Evolutionary conservation across 768 basidiomycete species (phyloP).

Genomic region (Kondoa subrosea): DNA sequence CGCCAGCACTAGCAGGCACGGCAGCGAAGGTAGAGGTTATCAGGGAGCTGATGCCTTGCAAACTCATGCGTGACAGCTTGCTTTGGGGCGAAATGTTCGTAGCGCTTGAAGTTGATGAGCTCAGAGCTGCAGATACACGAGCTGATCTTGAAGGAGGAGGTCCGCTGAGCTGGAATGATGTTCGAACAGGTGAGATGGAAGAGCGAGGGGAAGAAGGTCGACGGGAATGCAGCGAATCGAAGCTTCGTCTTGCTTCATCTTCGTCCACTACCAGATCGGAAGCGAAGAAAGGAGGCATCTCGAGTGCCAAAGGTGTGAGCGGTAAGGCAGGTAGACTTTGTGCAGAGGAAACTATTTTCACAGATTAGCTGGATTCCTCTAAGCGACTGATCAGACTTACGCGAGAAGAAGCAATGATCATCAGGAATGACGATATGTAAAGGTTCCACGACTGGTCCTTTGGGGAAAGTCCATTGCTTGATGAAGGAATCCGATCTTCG

Average conservation of each 20-base stretch:
- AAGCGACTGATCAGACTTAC: background rate
- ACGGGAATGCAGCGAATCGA: background rate
- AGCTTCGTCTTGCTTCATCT: background rate
- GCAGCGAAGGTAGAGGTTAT: background rate
- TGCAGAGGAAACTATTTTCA: conserved; percentile 6
- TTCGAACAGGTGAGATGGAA: conserved; percentile 1
- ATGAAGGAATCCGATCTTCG: conserved; percentile 17
- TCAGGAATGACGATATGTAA: conserved; percentile 13
- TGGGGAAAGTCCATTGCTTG: conserved; percentile 17
- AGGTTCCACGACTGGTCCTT: conserved; percentile 2
- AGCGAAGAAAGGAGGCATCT: conserved; percentile 16
- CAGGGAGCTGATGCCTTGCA: conserved; percentile 10
- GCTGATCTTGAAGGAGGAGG: conserved; percentile 9
- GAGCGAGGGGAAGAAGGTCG: conserved; percentile 10
- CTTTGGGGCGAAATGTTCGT: background rate
- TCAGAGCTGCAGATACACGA: conserved; percentile 6
- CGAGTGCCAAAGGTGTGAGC: conserved; percentile 4
- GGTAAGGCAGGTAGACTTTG: conserved; percentile 18
- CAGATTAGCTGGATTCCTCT: conserved; percentile 9
- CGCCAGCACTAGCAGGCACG: background rate
- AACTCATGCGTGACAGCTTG: background rate
- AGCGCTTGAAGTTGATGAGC: background rate
- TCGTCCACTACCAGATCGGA: conserved; percentile 3
- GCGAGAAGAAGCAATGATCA: conserved; percentile 8
- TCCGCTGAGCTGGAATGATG: background rate